Base-by-base conservation (phyloP, 257 asterid species). In the Phtheirospermum japonicum region DNA sequence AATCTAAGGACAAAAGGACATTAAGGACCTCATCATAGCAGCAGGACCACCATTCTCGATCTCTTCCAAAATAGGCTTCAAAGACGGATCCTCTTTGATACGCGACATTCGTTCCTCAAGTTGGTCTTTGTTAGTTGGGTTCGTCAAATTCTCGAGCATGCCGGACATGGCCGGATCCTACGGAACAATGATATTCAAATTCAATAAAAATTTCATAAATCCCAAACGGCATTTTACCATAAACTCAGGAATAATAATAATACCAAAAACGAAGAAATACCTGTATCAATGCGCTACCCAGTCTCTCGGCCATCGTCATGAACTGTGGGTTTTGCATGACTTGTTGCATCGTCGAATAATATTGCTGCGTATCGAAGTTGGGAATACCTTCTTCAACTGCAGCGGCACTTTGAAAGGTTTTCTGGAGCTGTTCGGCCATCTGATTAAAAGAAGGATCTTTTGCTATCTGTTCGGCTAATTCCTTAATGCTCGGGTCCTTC, bases 321-420 rank as follows among this genome's bases (percentile, higher is more conserved):
- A 93, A 90, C 56, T 93, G 97, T 31, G 99, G 99, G 66, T 93
- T 93, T 80, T 93, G 96, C 97, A 93, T 93, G 64, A 93, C 99
- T 73, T 93, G 94, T 73, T 93, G 99, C 94, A 93, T 90, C 6
- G 99, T 87, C 18, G 86, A 69, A 61, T 80, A 81, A 73, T 93
- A 93, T 71, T 87, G 92, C 48, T 85, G 95, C 11, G 95, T 75
- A 61, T 93, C 97, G 67, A 93, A 85, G 73, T 82, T 87, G 66
- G 99, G 99, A 45, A 84, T 67, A 42, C 80, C 83, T 32, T 82
- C 92, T 48, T 81, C 90, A 67, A 65, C 83, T 20, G 90, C 58
- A n/a, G 54, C 42, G 11, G 82, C 78, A 61, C 89, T 96, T 74
- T 93, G 99, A 71, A 93, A 79, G 61, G 95, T 84, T 78, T 87